Base-by-base conservation (phyloP, 768 basidiomycete species). In the Hericium rajendrae region DNA sequence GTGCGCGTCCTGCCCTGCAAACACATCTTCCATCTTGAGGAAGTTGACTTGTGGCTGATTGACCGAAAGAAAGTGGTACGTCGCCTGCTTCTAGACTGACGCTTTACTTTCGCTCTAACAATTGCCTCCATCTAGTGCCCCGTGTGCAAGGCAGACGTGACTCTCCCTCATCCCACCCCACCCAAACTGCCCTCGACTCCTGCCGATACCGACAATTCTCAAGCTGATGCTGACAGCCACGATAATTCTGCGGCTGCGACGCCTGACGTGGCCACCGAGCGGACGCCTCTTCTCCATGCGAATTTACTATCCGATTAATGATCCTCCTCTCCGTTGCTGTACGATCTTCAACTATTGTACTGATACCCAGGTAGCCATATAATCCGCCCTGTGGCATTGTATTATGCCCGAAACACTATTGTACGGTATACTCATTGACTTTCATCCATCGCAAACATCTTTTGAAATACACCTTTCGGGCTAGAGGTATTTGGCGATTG, bases 1-100 rank as follows among this genome's bases (percentile, higher is more conserved):
- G 91, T 97, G 46, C 82, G 94, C 63, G 90, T 94, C 53, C 68
- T 97, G 41, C 95, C 95, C 1, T 98, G 95, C 66, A 87, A 89
- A 50, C 95, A 98, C 68, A 84, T 98, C 55, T 98, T 97, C 73
- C 95, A 98, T 71, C 79, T 91, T 48, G 79, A 85, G 38, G 95
- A 97, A 69, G 82, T 97, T 40, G 92, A 94, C 68, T 80, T 86
- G 61, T 98, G 95, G 95, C 72, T 98, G 59, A 86, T 94, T 56
- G 84, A 88, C 59, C 82, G 91, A 70, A 91, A 94, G 76, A 97
- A 97, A 75, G 72, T 95, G 70, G 94, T 94, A 66, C 66, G 87
- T 76, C 13, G 57, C 37, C 18, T 49, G 55, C 46, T 38, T 51
- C 18, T 24, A 26, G 38, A 39, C 5, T 56, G 58, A 55, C 53